Percentiles rank a stretch among this genome's conserved stretches.
Conservation (phyloP, 768 basidiomycete genomes). For the Termitomyces sp. region DNA sequence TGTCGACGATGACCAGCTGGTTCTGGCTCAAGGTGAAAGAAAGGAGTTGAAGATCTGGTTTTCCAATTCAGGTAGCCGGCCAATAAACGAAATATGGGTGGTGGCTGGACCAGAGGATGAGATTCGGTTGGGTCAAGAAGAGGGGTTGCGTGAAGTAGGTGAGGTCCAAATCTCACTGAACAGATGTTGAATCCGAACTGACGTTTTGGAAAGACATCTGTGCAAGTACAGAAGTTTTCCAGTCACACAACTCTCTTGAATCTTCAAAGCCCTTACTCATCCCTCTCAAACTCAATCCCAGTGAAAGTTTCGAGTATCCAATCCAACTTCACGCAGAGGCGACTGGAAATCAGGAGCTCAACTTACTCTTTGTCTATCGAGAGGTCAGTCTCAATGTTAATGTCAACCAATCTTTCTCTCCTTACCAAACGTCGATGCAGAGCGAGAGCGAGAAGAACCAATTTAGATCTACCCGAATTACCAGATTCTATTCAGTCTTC, state of each 20-base stretch:
- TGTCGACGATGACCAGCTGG: conserved; percentile 46
- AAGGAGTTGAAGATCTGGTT: conserved; percentile 53
- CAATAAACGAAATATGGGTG: conserved; percentile 71
- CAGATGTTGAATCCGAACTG: not conserved
- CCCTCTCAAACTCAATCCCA: conserved; percentile 42
- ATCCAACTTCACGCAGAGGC: conserved; percentile 51
- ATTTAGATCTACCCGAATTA: conserved; percentile 59
- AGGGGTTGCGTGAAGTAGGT: conserved; percentile 2
- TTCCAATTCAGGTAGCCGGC: conserved; percentile 59
- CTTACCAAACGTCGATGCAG: conserved; percentile 28
- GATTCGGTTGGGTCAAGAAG: conserved; percentile 45
- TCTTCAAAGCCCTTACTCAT: conserved; percentile 45
- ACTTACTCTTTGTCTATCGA: conserved; percentile 64
- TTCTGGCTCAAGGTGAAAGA: conserved; percentile 68
- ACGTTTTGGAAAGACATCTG: conserved; percentile 1
- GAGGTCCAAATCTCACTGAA: conserved; percentile 2
- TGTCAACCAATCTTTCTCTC: not conserved
- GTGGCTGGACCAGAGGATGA: conserved; percentile 58
- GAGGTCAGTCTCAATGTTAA: conserved; percentile 28
- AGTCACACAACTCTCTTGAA: conserved; percentile 50
- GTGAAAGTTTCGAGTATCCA: conserved; percentile 46
- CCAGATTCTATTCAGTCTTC: conserved; percentile 54
- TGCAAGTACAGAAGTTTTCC: conserved; percentile 33
- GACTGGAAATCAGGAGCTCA: conserved; percentile 47
- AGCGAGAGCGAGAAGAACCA: conserved; percentile 42